Base-by-base conservation (phyloP, 2,329 filamentous ascomycete species). In the Fusarium sublunatum region DNA sequence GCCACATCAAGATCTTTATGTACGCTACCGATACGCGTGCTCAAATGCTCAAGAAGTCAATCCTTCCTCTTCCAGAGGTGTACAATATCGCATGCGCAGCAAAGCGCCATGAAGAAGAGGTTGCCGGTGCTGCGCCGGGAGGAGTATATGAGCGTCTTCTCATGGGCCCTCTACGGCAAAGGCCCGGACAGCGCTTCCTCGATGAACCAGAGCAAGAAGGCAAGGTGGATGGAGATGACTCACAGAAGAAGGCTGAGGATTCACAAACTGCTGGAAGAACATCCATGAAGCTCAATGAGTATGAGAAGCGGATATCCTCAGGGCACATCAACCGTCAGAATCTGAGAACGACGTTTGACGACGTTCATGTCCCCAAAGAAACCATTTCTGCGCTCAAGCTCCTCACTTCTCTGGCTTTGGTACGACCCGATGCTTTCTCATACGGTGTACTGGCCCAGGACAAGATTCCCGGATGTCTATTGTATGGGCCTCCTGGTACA, bases 381-480 rank as follows among this genome's bases (percentile, higher is more conserved):
- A 97, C 92, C 3, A 90, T 96, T 28, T 91, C 95, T 22, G 91
- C 93, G 1, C 83, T 99, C 51, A 93, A 94, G 74, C 92, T 92
- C 6, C 83, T 98, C 46, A 99, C 95, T 0, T 92, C 91, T 1
- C 81, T 99, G 15, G 95, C 93, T 1, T 82, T 99, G 6, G 82
- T 92, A 46, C 88, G 94, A 0, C 95, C 95, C 0, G 93, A 98
- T 61, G 94, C 93, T n/a, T 99, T 98, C 77, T 89, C 88, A 10
- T 99, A 99, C 68, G 95, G 95, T 76, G 92, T 99, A 5, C 84
- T 99, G 11, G 91, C 93, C 2, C 92, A 88, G 1, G 93, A 98
- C 73, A 91, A 92, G 69, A 96, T 99, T 44, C 91, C 93, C 0
- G 95, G 95, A 12, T 88, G 95, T 43, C 85, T 97, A 1, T 81